A percentile compares a stretch with the other conserved stretches of the same genome.
Conservation (phyloP, 176 grass and related monocot genomes). For the Aechmea fasciata region DNA sequence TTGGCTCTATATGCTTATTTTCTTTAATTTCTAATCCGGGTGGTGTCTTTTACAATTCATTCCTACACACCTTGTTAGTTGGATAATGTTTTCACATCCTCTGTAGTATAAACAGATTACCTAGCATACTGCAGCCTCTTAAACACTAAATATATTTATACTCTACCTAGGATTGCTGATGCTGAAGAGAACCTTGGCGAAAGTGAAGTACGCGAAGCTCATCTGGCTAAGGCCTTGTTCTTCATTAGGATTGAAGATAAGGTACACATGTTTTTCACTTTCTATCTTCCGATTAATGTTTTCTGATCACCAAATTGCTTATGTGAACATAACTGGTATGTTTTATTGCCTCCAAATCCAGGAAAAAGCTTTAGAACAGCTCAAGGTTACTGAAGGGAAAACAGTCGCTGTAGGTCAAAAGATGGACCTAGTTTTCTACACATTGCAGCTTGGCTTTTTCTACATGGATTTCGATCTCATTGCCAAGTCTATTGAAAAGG, state of each 20-base stretch:
- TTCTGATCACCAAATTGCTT: neutral
- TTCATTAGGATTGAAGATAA: slow-evolving; percentile 87
- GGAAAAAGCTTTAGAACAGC: slow-evolving; percentile 91
- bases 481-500: slow-evolving; percentile 90
- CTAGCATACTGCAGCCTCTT: slow-evolving; percentile 4
- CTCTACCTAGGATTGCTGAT: slow-evolving; percentile 57
- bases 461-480: slow-evolving; percentile 99
- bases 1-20: too few species aligned
- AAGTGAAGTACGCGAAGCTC: slow-evolving; percentile 99
- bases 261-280: slow-evolving; percentile 25
- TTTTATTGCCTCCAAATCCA: slow-evolving; percentile 26
- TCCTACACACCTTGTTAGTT: too few species aligned
- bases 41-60: too few species aligned
- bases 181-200: slow-evolving; percentile 98
- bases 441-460: slow-evolving; percentile 80
- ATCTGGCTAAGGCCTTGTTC: slow-evolving; percentile 84
- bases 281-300: neutral
- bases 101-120: neutral
- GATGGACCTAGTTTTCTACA: slow-evolving; percentile 97
- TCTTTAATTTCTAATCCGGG: too few species aligned
- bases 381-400: slow-evolving; percentile 94
- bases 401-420: slow-evolving; percentile 96
- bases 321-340: slow-evolving; percentile 10
- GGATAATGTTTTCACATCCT: too few species aligned
- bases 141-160: slow-evolving; percentile 21